Percentiles rank a stretch among this genome's conserved stretches.
These are phyloP conservation scores for Beauveria sp. DNA, from an alignment of 2,329 filamentous ascomycete species.

Conservation along the genomic window DNA sequence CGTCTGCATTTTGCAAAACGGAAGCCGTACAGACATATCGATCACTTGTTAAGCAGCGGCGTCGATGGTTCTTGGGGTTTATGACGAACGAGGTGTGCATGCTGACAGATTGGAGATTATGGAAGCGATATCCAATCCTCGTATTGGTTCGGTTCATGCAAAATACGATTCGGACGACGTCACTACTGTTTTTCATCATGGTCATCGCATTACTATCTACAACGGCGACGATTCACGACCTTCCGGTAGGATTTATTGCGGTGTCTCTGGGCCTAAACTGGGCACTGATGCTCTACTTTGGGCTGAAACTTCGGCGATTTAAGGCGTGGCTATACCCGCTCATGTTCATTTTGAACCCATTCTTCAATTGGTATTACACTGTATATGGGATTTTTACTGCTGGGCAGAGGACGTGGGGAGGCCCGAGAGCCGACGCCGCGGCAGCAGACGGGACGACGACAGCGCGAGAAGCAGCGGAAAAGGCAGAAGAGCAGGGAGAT, in stretches of 20 bases:
- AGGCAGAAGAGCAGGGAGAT: constrained; percentile 70
- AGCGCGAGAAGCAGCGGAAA: constrained; percentile 74
- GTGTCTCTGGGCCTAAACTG: constrained; percentile 91
- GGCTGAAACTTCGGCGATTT: constrained; percentile 74
- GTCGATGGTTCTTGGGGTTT: constrained; percentile 94
- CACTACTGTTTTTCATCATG: constrained; percentile 90
- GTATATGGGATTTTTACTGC: constrained; percentile 94
- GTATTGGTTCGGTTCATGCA: constrained; percentile 87
- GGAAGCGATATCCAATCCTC: constrained; percentile 83
- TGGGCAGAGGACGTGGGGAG: constrained; percentile 91
- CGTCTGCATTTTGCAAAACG: constrained; percentile 95
- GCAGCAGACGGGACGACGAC: constrained; percentile 69
- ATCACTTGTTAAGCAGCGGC: constrained; percentile 85
- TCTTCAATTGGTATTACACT: constrained; percentile 99
- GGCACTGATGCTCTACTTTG: constrained; percentile 94
- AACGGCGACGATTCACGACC: constrained; percentile 65
- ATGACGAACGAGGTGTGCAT: constrained; percentile 98
- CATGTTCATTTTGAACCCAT: constrained; percentile 93
- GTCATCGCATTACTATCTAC: constrained; percentile 79
- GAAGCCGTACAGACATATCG: constrained; percentile 86
- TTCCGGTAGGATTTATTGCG: constrained; percentile 89
- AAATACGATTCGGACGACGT: constrained; percentile 92
- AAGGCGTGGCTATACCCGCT: constrained; percentile 93
- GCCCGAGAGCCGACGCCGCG: constrained; percentile 82
- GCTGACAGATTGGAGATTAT: constrained; percentile 88